Evolutionary conservation across 306 rosid species (phyloP).

Genomic region (Corylus heterophylla): DNA sequence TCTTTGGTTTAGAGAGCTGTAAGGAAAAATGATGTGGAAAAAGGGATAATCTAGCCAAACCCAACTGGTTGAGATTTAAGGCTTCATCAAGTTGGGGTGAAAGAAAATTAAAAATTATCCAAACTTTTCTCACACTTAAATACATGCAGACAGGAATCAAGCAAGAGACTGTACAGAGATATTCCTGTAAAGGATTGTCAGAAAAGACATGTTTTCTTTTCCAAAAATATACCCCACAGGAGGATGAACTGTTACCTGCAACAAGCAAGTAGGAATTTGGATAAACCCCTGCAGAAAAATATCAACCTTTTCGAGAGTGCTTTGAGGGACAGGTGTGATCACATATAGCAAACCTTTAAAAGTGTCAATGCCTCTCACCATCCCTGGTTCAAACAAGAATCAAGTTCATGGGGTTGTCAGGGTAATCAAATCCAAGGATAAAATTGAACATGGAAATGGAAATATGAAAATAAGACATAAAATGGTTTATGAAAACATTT

Average conservation of each 20-base stretch:
- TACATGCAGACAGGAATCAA: neutral
- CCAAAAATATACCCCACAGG: constrained; percentile 4
- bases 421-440: neutral
- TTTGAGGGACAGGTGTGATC: constrained; percentile 81
- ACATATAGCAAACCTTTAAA: constrained; percentile 68
- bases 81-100: neutral
- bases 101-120: neutral
- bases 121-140: neutral
- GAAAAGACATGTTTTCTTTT: constrained; percentile 7
- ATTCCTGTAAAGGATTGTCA: neutral
- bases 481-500: neutral
- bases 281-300: constrained; percentile 77
- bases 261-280: constrained; percentile 77
- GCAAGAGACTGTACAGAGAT: neutral
- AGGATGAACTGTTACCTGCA: constrained; percentile 58
- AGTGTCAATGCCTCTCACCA: constrained; percentile 86
- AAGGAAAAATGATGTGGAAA: neutral
- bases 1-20: neutral
- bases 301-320: constrained; percentile 73
- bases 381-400: constrained; percentile 56
- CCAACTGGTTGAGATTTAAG: neutral
- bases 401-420: constrained; percentile 5
- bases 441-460: neutral
- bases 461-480: neutral
- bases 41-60: neutral